Evolutionary conservation across 257 asterid genomes (phyloP), one percentile per base, ranked within the genome.

Genomic region (Nicotiana benthamiana): DNA sequence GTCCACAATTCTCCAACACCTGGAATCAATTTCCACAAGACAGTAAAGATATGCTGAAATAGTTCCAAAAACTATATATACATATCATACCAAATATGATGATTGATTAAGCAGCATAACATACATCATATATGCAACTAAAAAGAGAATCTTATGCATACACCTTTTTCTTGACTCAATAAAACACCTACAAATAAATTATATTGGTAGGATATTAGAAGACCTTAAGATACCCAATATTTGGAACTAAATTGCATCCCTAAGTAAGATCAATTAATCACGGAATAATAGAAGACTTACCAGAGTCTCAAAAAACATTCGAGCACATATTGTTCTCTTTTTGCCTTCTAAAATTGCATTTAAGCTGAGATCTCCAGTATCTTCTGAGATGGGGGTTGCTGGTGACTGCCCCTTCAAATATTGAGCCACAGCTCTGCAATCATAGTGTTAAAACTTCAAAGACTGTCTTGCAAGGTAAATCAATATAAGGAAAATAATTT

Each of bases 341-440:
- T 93, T 93, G 82, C 93, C 93, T 82, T 91, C 87, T 20, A 95
- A 87, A 72, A 95, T 91, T 83, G 88, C 85, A 81, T 82, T 79
- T 89, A 95, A 81, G 80, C 92, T 91, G 84, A 93, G 90, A 40
- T 82, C 84, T 80, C 79, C 91, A 9, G 90, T 77, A 22, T 84
- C 90, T 30, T 81, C 88, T 3, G 90, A 40, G n/a, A 53, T 80
- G 4, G 97, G 92, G 48, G 92, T 88, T 62, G 30, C 81, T 11
- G 92, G 84, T 28, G 90, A 88, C 87, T 92, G 94, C 81, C 82
- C 85, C 83, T 88, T 90, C 91, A 95, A 82, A 88, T 86, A 95
- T 81, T 88, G 90, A 67, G 98, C 98, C 77, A 93, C 94, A 48
- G 97, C 97, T 86, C 98, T 95, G 90, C 74, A 82, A 27, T 62